Conservation (phyloP, 495 filamentous ascomycete species). For the Xylaria bambusicola region DNA sequence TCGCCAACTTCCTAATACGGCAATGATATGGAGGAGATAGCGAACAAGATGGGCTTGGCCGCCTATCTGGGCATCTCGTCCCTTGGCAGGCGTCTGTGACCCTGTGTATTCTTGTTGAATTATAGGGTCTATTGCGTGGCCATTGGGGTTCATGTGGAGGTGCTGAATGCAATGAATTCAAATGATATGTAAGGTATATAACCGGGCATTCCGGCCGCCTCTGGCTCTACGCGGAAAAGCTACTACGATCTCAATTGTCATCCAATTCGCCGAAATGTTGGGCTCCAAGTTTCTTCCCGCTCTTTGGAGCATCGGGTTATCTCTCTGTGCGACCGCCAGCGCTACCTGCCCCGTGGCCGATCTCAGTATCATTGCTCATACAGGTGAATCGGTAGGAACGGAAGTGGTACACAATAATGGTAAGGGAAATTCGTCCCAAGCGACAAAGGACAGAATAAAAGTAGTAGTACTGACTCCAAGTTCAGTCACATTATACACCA, state of each 20-base stretch:
- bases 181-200: conserved; percentile 2
- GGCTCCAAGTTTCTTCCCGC: conserved; percentile 21
- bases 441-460: not conserved
- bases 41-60: conserved; percentile 3
- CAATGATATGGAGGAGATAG: not conserved
- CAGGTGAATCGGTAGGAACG: conserved; percentile 35
- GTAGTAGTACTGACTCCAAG: not conserved
- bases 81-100: conserved; percentile 1
- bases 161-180: not conserved
- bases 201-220: not conserved
- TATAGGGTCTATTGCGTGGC: conserved; percentile 10
- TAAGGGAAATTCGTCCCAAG: conserved; percentile 19
- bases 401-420: conserved; percentile 33
- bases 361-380: conserved; percentile 32
- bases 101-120: conserved; percentile 1
- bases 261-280: conserved; percentile 20
- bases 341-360: conserved; percentile 26
- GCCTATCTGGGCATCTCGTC: conserved; percentile 5
- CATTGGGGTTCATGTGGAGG: not conserved
- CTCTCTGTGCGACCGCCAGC: conserved; percentile 1
- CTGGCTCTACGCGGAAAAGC: not conserved
- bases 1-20: conserved; percentile 7
- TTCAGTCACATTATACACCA: conserved; percentile 43
- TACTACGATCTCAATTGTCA: not conserved
- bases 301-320: conserved; percentile 25